Evolutionary conservation across 805 yeast species (phyloP).

Genomic region (Zygosaccharomyces siamensis): DNA sequence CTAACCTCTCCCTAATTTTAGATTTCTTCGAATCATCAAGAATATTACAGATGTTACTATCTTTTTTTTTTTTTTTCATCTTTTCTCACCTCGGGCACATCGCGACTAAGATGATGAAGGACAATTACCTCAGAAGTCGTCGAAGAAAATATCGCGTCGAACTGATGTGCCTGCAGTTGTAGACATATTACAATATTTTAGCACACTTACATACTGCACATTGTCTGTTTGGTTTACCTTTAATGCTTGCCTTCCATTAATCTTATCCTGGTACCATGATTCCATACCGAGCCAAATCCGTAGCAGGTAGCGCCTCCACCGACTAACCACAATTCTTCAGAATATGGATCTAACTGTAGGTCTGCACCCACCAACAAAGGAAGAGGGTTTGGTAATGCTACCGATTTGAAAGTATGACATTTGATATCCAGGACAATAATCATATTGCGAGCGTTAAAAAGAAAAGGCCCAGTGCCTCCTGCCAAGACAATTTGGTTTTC

Average conservation of each 20-base stretch:
- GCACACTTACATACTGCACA: not conserved
- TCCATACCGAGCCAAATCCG: slow-evolving; percentile 65
- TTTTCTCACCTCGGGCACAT: not conserved
- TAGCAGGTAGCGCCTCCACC: slow-evolving; percentile 84
- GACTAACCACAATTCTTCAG: slow-evolving; percentile 32
- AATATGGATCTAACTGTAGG: slow-evolving; percentile 26
- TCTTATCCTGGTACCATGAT: slow-evolving; percentile 20
- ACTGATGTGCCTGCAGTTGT: too few relatives aligned
- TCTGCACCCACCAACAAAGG: slow-evolving; percentile 56
- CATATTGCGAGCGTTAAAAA: slow-evolving; percentile 35
- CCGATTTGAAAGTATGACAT: slow-evolving; percentile 15
- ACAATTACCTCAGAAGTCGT: slow-evolving; percentile 1
- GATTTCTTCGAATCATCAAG: not conserved
- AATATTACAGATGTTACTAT: not conserved
- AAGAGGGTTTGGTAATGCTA: slow-evolving; percentile 32
- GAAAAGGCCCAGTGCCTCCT: slow-evolving; percentile 53
- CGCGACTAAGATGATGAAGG: slow-evolving; percentile 1
- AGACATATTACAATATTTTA: too few relatives aligned
- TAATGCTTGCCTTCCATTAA: not conserved
- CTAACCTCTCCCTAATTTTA: not conserved
- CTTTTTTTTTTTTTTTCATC: not conserved
- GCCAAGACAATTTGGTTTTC: slow-evolving; percentile 40
- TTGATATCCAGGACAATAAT: slow-evolving; percentile 36
- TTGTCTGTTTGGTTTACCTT: not conserved
- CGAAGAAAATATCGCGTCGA: not conserved